These are phyloP conservation scores for Rhododendron griersonianum DNA, from an alignment of 148 eudicot species.

Conservation along the genomic window DNA sequence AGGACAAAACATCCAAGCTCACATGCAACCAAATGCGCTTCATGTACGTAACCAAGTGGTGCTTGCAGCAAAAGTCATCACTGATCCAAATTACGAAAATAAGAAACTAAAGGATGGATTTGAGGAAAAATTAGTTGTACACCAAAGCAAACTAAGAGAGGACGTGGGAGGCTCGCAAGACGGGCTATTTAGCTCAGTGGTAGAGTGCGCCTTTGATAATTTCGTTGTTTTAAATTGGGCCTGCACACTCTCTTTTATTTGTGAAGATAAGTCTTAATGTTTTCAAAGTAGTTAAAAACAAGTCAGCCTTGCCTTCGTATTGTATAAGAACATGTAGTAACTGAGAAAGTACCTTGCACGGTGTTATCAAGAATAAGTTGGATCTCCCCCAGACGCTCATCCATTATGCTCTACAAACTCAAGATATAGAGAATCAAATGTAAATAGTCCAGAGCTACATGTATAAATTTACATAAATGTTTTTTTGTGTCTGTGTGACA, in stretches of 20 bases:
- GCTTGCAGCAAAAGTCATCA: not conserved
- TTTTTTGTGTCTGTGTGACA: not conserved
- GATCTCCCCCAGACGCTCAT: conserved; percentile 36
- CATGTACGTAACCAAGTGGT: not conserved
- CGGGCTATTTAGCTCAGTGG: not conserved
- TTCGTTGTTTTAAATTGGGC: not conserved
- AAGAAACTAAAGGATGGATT: not conserved
- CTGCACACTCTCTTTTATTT: not conserved
- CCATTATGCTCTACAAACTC: conserved; percentile 41
- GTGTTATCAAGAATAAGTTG: conserved; percentile 68
- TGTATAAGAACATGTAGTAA: not conserved
- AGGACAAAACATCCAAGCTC: not conserved
- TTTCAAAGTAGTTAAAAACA: not conserved
- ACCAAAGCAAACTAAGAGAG: not conserved
- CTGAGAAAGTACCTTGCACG: conserved; percentile 57
- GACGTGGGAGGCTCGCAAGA: not conserved
- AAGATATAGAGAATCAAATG: conserved; percentile 3
- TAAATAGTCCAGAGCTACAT: not conserved
- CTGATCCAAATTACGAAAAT: not conserved
- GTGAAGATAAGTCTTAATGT: not conserved
- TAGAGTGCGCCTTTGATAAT: not conserved
- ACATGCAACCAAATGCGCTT: not conserved
- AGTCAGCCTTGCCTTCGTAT: not conserved
- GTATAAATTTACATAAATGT: not conserved
- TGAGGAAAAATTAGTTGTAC: not conserved